phyloP scores from a whole-genome alignment of 192 early-diverging fungal genomes.

The Linnemannia hyalina region DNA sequence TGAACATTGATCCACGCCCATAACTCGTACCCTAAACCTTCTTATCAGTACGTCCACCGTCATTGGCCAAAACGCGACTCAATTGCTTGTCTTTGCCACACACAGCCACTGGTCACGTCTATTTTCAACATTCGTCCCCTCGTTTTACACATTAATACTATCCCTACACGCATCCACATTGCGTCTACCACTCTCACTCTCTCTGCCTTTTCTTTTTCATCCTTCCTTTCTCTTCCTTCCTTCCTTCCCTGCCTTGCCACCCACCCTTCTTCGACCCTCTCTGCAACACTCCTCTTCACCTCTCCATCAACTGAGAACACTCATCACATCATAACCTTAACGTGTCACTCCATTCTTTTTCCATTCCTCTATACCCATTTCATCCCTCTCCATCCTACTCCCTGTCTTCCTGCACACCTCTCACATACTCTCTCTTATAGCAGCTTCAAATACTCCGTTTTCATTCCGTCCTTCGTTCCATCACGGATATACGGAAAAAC shows the following conservation, averaged over 20 bases:
- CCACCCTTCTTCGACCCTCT: background rate
- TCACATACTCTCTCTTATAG: background rate
- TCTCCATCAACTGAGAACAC: background rate
- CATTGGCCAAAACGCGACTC: background rate
- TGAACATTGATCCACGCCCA: background rate
- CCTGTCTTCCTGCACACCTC: too few relatives aligned
- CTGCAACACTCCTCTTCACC: background rate
- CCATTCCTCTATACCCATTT: background rate
- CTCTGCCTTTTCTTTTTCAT: background rate
- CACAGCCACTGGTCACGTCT: conserved; percentile 1
- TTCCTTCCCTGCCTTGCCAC: background rate
- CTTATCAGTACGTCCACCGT: background rate
- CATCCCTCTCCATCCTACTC: background rate
- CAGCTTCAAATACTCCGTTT: background rate
- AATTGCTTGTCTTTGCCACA: background rate
- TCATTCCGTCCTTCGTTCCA: background rate
- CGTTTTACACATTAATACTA: background rate
- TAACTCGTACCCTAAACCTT: background rate
- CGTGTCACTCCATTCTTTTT: background rate
- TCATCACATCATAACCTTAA: background rate
- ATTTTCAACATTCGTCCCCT: background rate
- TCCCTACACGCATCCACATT: background rate
- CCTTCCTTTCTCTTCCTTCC: background rate
- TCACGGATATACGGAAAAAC: background rate
- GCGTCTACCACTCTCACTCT: background rate